phyloP scores from a whole-genome alignment of 1,284 basidiomycete species.

The Papiliotrema fonsecae region DNA sequence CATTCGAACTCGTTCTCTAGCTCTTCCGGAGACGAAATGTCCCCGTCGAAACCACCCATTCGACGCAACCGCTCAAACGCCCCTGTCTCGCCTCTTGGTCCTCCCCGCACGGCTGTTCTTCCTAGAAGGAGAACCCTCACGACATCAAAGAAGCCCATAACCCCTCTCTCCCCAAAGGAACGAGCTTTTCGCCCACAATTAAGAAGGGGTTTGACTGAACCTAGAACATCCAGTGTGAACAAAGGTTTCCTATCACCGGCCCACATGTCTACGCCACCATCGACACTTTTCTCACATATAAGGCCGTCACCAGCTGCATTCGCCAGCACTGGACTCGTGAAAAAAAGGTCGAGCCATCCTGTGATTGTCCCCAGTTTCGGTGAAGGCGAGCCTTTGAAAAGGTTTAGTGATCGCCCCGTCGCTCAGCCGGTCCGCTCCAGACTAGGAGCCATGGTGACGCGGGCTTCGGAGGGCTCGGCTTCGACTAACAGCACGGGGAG shows the following conservation, averaged over 20 bases:
- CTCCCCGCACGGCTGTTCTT: not conserved
- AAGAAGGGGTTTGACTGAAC: slow-evolving; percentile 36
- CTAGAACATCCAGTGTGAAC: slow-evolving; percentile 7
- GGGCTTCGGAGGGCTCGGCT: not conserved
- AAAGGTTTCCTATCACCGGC: slow-evolving; percentile 12
- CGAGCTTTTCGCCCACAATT: slow-evolving; percentile 18
- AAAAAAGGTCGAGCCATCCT: slow-evolving; percentile 37
- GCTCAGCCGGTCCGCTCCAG: slow-evolving; percentile 2
- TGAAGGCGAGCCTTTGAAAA: slow-evolving; percentile 14
- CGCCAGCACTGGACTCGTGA: slow-evolving; percentile 42
- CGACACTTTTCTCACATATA: slow-evolving; percentile 36
- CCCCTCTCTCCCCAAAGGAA: not conserved
- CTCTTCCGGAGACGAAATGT: not conserved
- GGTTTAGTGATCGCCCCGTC: not conserved
- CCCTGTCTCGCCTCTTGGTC: not conserved
- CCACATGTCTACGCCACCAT: slow-evolving; percentile 21
- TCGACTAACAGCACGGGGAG: slow-evolving; percentile 11
- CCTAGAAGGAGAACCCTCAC: slow-evolving; percentile 1
- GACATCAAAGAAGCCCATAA: not conserved
- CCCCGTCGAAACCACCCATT: slow-evolving; percentile 2
- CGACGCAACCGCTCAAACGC: not conserved
- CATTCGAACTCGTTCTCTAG: not conserved
- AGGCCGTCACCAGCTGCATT: slow-evolving; percentile 46
- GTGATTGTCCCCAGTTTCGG: slow-evolving; percentile 33
- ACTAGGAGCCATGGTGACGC: slow-evolving; percentile 1